Base-by-base conservation (phyloP, 2,329 filamentous ascomycete species). In the Triangularia verruculosa region DNA sequence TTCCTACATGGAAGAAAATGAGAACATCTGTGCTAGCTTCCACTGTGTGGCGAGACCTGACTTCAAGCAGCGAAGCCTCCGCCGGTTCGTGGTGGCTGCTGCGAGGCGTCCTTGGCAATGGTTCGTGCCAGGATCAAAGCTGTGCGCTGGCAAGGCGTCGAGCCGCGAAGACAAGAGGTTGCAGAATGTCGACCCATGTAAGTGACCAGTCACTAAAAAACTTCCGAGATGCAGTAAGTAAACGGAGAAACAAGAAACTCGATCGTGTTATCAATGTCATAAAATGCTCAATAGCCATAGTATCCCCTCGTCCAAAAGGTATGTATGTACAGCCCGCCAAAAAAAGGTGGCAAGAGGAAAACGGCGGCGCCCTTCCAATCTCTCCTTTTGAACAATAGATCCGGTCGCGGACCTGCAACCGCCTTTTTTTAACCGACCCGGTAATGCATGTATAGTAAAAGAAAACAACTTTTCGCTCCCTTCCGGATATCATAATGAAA, bases 311-410 rank as follows among this genome's bases (percentile, higher is more conserved):
- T 47, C 39, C 39, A 20, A 47, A 20, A 47, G n/a, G 39, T 47
- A 47, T 20, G 39, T 64, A 66, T 66, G 24, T 66, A 66, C 65
- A 66, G 60, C 60, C 62, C 57, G 2, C 57, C 57, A 47, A 20
- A 17, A n/a, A 15, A 30, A 20, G 53, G 51, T 24, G 56, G 39
- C n/a, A 43, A 20, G 43, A 28, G 20, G 60, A 54, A 62, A 6
- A 20, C 43, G 25, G 53, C 54, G 32, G 39, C 28, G 53, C 32
- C 56, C 47, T 27, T 55, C 43, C 56, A 22, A 34, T 32, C 27
- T 52, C 28, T 54, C 32, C 54, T 24, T 20, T 20, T 30, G 15
- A 55, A 55, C 32, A 58, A 27, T 54, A 66, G 60, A 66, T 61
- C 64, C 58, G 25, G 59, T 61, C 60, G 12, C 55, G 43, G 43